phyloP scores from a whole-genome alignment of 2,329 filamentous ascomycete species.

The Aspergillus quadrilineatus region DNA sequence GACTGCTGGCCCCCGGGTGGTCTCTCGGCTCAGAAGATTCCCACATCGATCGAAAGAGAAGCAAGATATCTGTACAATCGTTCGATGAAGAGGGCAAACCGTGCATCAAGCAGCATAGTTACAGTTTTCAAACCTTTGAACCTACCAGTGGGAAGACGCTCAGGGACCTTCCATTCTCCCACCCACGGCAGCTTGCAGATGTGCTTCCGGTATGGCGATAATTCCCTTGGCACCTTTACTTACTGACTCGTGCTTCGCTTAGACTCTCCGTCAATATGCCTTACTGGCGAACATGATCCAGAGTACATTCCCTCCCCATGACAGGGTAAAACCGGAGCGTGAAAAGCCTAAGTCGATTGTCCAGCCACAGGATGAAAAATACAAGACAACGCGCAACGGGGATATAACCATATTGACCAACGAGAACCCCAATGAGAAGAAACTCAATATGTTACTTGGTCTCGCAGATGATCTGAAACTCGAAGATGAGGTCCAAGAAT shows the following conservation, averaged over 20 bases:
- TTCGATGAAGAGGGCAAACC: conserved; percentile 32
- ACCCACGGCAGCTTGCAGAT: conserved; percentile 47
- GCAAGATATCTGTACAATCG: conserved; percentile 32
- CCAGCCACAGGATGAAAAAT: background rate
- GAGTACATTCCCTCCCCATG: conserved; percentile 33
- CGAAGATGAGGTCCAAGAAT: conserved; percentile 1
- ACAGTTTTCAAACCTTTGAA: conserved; percentile 45
- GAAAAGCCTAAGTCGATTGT: conserved; percentile 11
- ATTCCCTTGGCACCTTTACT: background rate
- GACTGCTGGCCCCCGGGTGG: conserved; percentile 37
- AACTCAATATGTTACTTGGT: conserved; percentile 56
- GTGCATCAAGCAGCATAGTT: conserved; percentile 39
- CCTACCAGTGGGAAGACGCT: conserved; percentile 42
- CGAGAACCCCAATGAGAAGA: conserved; percentile 44
- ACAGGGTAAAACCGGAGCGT: conserved; percentile 7
- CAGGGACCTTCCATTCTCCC: conserved; percentile 44
- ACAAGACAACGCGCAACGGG: conserved; percentile 12
- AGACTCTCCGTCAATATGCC: conserved; percentile 48
- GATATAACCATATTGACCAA: conserved; percentile 41
- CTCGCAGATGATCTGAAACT: conserved; percentile 5
- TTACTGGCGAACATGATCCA: conserved; percentile 41
- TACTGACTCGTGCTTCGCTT: background rate
- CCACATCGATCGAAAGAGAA: conserved; percentile 32
- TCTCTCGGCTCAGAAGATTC: conserved; percentile 27
- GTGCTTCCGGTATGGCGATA: conserved; percentile 40